Evolutionary conservation across 805 yeast species (phyloP), one percentile per base, ranked within the genome.

Genomic region (Candida nitratophila): DNA sequence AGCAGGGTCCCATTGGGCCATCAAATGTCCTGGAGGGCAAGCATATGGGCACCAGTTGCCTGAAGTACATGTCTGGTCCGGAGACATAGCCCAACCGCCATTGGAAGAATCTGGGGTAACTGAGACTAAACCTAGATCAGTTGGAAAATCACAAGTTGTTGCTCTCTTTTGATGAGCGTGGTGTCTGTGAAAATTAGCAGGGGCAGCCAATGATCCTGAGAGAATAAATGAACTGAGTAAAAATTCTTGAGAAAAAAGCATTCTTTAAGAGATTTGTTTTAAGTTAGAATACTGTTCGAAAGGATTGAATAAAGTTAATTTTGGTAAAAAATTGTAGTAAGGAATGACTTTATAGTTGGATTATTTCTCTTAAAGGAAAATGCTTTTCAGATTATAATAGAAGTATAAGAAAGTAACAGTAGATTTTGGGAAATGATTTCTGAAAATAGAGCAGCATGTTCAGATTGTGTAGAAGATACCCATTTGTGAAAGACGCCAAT

Each of bases 31-130:
- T 35, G 96, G 85, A 16, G 88, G 80, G 60, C 96, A 88, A 16
- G 96, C 96, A 62, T 83, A 89, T 27, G 95, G 96, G 64, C 96
- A 88, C 76, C 81, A 89, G 27, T 71, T 65, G n/a, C 93, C 95
- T 22, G 83, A 70, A 4, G 79, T 61, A 64, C 96, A 88, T 32
- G 70, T 55, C 55, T 81, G 83, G 61, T 85, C 93, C 41, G 78
- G 79, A 52, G 81, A 76, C 76, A 85, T 72, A 41, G 96, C 96
- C 96, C 96, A 89, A 21, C 96, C 96, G 41, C 73, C 89, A 54
- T 83, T 84, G 16, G 61, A 52, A 26, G 79, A 74, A 31, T 60
- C 60, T 8, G 72, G 67, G 42, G 87, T 80, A 41, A 87, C 83
- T 2, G 81, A 68, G 16, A 88, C 91, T 54, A 89, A 70, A 9